phyloP scores from a whole-genome alignment of 805 yeast genomes.

The Zygosaccharomyces bailii region DNA sequence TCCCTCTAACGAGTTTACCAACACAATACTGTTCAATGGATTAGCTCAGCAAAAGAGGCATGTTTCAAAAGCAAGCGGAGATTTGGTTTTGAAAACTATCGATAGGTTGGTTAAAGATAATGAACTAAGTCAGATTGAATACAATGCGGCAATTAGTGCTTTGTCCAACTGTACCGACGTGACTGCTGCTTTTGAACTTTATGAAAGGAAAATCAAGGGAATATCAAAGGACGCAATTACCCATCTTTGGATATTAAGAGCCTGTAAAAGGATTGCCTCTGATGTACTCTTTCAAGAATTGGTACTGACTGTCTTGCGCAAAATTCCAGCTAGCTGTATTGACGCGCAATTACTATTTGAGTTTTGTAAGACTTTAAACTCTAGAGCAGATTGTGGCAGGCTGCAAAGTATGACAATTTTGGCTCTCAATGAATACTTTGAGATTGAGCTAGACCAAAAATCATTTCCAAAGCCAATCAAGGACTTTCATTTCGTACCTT shows the following conservation, averaged over 20 bases:
- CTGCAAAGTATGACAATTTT: constrained; percentile 8
- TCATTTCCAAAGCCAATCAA: constrained; percentile 6
- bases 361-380: constrained; percentile 21
- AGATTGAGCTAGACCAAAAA: constrained; percentile 5
- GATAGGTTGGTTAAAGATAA: constrained; percentile 31
- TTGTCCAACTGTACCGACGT: constrained; percentile 41
- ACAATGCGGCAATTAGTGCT: constrained; percentile 47
- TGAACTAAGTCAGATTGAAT: constrained; percentile 39
- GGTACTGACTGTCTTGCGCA: constrained; percentile 19
- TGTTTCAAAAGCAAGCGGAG: constrained; percentile 37
- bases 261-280: constrained; percentile 19
- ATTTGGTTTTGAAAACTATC: constrained; percentile 36
- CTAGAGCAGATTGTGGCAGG: constrained; percentile 12
- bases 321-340: constrained; percentile 19
- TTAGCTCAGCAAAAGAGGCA: constrained; percentile 36
- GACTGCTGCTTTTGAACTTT: constrained; percentile 39
- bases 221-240: constrained; percentile 27
- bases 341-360: constrained; percentile 29
- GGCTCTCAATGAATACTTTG: constrained; percentile 21
- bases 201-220: constrained; percentile 28
- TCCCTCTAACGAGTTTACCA: constrained; percentile 46
- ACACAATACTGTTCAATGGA: constrained; percentile 47
- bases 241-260: constrained; percentile 25
- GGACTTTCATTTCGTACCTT: constrained; percentile 13
- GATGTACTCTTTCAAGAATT: constrained; percentile 20